phyloP scores from a whole-genome alignment of 257 asterid species.

The Nicotiana attenuata region DNA sequence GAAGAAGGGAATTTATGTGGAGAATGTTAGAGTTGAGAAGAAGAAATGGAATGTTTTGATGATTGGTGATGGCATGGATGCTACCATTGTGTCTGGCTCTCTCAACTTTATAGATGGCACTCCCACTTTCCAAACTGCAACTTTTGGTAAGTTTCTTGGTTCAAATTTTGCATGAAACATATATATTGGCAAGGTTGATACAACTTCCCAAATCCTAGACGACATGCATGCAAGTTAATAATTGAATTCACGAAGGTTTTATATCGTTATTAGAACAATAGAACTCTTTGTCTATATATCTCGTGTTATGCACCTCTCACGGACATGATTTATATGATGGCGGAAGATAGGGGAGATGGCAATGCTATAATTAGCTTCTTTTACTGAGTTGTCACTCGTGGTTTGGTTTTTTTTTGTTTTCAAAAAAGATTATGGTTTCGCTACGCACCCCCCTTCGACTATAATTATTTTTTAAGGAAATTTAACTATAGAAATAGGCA shows the following conservation, averaged over 20 bases:
- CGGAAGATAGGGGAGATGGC: no score
- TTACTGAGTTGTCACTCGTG: no score
- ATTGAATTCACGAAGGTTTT: neutral
- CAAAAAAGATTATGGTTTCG: no score
- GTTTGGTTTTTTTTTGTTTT: no score
- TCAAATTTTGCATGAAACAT: neutral
- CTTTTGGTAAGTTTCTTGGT: conserved; percentile 16
- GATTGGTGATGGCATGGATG: conserved; percentile 26
- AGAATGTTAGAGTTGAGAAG: conserved; percentile 14
- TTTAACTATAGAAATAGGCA: no score
- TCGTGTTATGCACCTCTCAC: no score
- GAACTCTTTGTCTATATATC: neutral
- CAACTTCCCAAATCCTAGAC: neutral
- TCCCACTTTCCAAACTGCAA: conserved; percentile 17
- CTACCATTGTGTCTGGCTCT: conserved; percentile 17
- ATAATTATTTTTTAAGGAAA: no score
- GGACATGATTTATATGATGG: no score
- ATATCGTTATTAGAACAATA: no score
- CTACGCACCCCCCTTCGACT: no score
- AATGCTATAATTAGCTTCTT: no score
- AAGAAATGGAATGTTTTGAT: conserved; percentile 18
- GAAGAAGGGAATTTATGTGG: conserved; percentile 15
- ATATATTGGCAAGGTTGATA: no score
- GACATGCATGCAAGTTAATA: neutral
- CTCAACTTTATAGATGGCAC: conserved; percentile 14